Evolutionary conservation across 164 flowering plant species (phyloP).

Genomic region (Vitis amurensis): DNA sequence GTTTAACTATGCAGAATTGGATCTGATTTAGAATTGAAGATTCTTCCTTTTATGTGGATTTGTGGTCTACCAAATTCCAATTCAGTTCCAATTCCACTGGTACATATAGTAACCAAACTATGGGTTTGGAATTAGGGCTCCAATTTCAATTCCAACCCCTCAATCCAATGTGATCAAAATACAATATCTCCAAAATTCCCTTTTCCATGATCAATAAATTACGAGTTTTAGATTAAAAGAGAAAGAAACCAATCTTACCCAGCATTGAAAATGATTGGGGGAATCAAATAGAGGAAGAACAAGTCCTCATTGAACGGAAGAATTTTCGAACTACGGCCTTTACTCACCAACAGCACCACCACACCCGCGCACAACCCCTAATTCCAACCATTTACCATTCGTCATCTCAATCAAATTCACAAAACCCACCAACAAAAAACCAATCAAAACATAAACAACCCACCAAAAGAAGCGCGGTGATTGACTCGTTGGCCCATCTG

Average conservation of each 20-base stretch:
- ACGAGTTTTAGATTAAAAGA: not conserved
- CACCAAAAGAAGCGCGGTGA: conserved; percentile 58
- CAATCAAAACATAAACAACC: not conserved
- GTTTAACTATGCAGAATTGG: too few species aligned
- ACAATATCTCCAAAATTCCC: not conserved
- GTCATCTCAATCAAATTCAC: not conserved
- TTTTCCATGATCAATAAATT: not conserved
- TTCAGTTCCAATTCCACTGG: too few species aligned
- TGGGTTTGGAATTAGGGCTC: too few species aligned
- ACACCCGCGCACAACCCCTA: conserved; percentile 63
- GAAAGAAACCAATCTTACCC: conserved; percentile 37
- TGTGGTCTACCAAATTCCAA: too few species aligned
- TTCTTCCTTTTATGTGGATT: too few species aligned
- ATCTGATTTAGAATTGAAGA: too few species aligned
- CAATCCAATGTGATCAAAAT: not conserved
- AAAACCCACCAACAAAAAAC: not conserved
- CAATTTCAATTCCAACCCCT: too few species aligned
- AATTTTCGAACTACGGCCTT: conserved; percentile 39
- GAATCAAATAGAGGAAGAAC: conserved; percentile 67
- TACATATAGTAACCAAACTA: too few species aligned
- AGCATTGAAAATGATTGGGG: conserved; percentile 73
- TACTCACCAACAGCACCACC: conserved; percentile 46
- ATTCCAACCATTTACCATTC: conserved; percentile 3
- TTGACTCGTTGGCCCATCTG: conserved; percentile 67
- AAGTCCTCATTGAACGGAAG: conserved; percentile 53